Percentiles rank a stretch among this genome's conserved stretches.
phyloP scores from a whole-genome alignment of 257 asterid species.

The Solanum commersonii region DNA sequence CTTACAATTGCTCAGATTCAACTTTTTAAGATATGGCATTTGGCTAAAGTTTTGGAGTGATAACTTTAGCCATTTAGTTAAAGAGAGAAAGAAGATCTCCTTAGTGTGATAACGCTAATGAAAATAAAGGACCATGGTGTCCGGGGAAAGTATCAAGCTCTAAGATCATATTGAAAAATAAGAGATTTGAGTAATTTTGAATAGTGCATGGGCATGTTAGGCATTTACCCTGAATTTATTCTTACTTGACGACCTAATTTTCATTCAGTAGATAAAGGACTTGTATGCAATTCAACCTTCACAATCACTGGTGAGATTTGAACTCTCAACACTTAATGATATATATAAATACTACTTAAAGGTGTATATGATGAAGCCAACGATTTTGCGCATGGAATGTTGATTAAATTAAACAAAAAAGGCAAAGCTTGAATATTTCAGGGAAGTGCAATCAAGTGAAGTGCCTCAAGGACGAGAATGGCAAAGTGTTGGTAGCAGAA shows the following conservation, averaged over 20 bases:
- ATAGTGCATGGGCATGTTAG: neutral
- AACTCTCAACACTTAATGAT: neutral
- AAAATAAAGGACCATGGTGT: neutral
- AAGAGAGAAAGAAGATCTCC: neutral
- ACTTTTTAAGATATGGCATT: constrained; percentile 1
- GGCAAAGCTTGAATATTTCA: neutral
- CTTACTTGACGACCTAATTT: neutral
- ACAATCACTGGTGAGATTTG: neutral
- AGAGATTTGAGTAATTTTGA: neutral
- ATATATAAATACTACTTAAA: neutral
- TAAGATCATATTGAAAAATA: neutral
- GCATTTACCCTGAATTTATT: neutral
- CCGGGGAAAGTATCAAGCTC: neutral
- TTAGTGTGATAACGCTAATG: neutral
- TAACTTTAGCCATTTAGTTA: neutral
- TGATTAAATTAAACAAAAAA: neutral
- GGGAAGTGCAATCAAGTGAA: neutral
- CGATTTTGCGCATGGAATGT: neutral
- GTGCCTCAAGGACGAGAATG: neutral
- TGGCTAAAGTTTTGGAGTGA: neutral
- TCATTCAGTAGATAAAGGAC: neutral
- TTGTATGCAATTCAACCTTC: neutral
- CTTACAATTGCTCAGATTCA: constrained; percentile 4
- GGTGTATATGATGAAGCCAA: neutral
- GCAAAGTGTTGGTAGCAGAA: neutral